Evolutionary conservation across 2,329 filamentous ascomycete species (phyloP), one percentile per base, ranked within the genome.

Genomic region (Phialophora expanda): DNA sequence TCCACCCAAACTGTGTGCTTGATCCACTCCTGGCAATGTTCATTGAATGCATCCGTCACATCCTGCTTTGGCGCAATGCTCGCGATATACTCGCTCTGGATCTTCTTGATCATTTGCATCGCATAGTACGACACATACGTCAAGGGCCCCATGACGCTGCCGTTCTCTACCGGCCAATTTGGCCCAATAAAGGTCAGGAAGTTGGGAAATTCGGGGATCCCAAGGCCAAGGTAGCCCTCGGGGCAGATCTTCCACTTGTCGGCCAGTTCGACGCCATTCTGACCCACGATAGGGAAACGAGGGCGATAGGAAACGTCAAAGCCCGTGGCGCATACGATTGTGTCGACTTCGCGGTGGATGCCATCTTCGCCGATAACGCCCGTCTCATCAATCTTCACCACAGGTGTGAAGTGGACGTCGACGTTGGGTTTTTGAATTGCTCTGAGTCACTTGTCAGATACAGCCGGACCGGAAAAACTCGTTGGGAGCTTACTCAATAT

Each of bases 351-450:
- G 38, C 74, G 72, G 62, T 77, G 75, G 17, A 72, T 70, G 12
- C 77, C 76, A 41, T 78, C 77, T 2, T 71, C 74, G 0, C 75
- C 76, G 24, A 76, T 65, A 20, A 80, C 76, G 1, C 81, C 81
- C 3, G 79, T 78, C 66, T 81, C 77, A 0, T 82, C 83, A 64
- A 82, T 79, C 30, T 77, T 76, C 14, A 74, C 74, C 2, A 83
- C 81, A 1, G 78, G 75, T 1, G 81, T 80, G 69, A 84, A 84
- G 67, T 83, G 81, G 0, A 84, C 81, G 68, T 83, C 79, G 1
- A 84, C 81, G 59, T 84, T 84, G 7, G 76, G 74, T 61, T 84
- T 76, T 65, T 83, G 81, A 53, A 84, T 81, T 0, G 82, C 82
- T 51, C 66, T 68, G 56, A 3, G n/a, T 14, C 44, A 22, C 8